phyloP scores from a whole-genome alignment of 2,329 filamentous ascomycete genomes.

The Nigrograna mackinnonii region DNA sequence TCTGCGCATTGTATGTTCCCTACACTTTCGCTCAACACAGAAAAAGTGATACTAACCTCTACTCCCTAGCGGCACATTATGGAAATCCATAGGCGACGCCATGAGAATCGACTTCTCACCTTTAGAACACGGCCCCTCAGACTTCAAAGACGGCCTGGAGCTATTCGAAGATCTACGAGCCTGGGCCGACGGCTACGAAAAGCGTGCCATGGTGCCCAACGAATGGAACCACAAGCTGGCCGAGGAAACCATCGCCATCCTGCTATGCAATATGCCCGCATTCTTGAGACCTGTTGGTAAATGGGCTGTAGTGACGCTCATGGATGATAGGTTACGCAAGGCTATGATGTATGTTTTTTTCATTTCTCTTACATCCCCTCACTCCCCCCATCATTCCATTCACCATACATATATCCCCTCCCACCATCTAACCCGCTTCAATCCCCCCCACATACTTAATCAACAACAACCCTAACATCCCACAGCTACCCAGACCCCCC shows the following conservation, averaged over 20 bases:
- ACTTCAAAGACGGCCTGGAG: constrained; percentile 54
- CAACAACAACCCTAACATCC: background rate
- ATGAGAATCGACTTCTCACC: constrained; percentile 63
- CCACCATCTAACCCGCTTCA: too few species aligned
- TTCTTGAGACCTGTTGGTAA: constrained; percentile 50
- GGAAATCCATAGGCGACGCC: constrained; percentile 71
- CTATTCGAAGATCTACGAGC: constrained; percentile 55
- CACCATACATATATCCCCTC: too few species aligned
- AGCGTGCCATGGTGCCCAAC: constrained; percentile 56
- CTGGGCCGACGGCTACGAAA: constrained; percentile 64
- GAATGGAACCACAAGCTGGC: constrained; percentile 49
- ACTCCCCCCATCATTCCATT: too few species aligned
- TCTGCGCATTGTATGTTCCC: constrained; percentile 56
- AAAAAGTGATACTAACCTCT: background rate
- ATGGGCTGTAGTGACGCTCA: constrained; percentile 60
- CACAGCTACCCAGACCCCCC: constrained; percentile 34
- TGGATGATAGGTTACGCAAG: constrained; percentile 66
- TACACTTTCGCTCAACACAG: too few species aligned
- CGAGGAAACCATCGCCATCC: constrained; percentile 61
- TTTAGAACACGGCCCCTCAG: constrained; percentile 43
- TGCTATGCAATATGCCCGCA: constrained; percentile 60
- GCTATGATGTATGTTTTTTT: constrained; percentile 57
- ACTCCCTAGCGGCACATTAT: constrained; percentile 58
- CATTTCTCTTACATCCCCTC: background rate
- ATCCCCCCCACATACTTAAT: background rate